Base-by-base conservation (phyloP, 1,284 basidiomycete genomes). In the Ceratobasidium theobromae region DNA sequence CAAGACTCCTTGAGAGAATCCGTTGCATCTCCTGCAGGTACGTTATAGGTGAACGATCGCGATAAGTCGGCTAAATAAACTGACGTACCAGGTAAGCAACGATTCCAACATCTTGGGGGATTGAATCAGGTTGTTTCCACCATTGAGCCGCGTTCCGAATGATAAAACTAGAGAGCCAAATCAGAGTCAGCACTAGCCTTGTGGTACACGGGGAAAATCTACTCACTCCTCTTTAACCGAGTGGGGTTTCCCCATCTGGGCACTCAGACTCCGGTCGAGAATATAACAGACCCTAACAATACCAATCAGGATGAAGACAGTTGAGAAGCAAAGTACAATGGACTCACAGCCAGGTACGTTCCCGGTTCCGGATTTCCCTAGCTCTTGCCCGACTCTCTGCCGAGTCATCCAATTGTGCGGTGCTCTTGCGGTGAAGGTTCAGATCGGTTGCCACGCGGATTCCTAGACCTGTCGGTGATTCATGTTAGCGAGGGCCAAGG, bases 211-310 rank as follows among this genome's bases (percentile, higher is more conserved):
- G 35, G 65, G 66, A 79, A 69, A 57, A 80, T 65, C 43, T 73
- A 83, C 90, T 73, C 77, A 91, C 92, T 91, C 93, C 79, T 90
- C 89, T 74, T 87, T 87, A 72, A 94, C 87, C 6, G 87, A 86
- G 74, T 89, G 84, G 1, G 92, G 91, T 76, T 94, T 94, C 65
- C 93, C 92, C 90, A 95, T 92, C 78, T 95, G 94, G 0, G 94
- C 91, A 70, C 92, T 93, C 67, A 90, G 84, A 70, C 93, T 95
- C 66, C 94, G 85, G 76, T 98, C 95, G 38, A 97, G 81, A 65
- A 86, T 86, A 76, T 93, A 98, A 75, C 93, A 97, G 69, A 95
- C 65, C 25, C 73, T 74, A 40, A 28, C 4, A n/a, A 58, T 53
- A 14, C 25, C 28, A 23, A n/a, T 1, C 30, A n/a, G 5, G 41